Percentiles rank a stretch among this genome's conserved stretches.
These are phyloP conservation scores for Phytopythium cucurbitacearum DNA, from an alignment of 352 stramenopile species.

Conservation along the genomic window DNA sequence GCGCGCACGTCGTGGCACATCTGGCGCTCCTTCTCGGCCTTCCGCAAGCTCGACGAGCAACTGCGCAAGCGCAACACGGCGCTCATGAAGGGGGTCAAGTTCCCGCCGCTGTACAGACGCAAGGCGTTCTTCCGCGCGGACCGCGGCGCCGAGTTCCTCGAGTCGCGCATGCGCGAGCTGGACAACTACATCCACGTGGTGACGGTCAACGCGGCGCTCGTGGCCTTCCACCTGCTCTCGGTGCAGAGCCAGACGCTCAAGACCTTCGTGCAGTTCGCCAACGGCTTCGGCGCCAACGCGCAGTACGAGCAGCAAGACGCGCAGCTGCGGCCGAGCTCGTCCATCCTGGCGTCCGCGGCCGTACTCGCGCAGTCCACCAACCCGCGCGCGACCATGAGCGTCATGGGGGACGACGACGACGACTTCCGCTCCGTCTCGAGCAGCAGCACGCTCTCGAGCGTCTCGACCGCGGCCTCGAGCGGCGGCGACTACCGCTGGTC, in stretches of 20 bases:
- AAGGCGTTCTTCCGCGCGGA: conserved; percentile 63
- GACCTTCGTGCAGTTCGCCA: conserved; percentile 68
- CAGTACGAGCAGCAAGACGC: conserved; percentile 62
- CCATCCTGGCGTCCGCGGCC: conserved; percentile 47
- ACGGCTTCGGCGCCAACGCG: conserved; percentile 71
- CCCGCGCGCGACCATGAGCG: conserved; percentile 42
- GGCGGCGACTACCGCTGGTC: conserved; percentile 76
- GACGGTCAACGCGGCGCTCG: conserved; percentile 48
- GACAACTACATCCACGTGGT: conserved; percentile 76
- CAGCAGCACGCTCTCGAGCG: conserved; percentile 55
- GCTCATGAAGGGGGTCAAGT: conserved; percentile 84
- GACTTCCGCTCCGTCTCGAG: conserved; percentile 76
- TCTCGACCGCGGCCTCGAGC: conserved; percentile 34
- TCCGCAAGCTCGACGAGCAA: conserved; percentile 80
- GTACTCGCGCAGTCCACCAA: conserved; percentile 28
- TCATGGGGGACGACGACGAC: conserved; percentile 75
- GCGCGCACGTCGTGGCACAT: conserved; percentile 79
- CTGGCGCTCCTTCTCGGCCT: conserved; percentile 74
- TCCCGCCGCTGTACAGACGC: conserved; percentile 69
- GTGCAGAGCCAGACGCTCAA: conserved; percentile 79
- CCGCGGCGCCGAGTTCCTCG: conserved; percentile 63
- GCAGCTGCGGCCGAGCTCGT: conserved; percentile 54
- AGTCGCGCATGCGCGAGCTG: conserved; percentile 54
- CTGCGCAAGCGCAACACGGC: conserved; percentile 64
- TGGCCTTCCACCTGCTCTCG: conserved; percentile 70